Percentiles rank a stretch among this genome's conserved stretches.
Conservation (phyloP, 495 filamentous ascomycete genomes). For the Wilcoxina mikolae region DNA sequence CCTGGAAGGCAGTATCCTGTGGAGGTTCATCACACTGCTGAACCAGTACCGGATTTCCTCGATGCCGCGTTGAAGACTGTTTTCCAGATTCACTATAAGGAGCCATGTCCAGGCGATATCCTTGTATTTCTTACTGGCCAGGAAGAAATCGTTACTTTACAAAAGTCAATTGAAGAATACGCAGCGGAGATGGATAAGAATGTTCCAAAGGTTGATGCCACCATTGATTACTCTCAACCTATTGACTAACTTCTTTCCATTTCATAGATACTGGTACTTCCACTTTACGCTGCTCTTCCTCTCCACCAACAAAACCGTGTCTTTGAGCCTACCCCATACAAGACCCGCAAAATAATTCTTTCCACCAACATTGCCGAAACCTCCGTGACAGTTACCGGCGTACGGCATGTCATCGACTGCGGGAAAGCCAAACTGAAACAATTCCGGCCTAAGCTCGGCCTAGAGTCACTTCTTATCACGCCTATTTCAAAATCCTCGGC, state of each 20-base stretch:
- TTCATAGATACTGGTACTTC: slow-evolving; percentile 42
- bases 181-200: slow-evolving; percentile 51
- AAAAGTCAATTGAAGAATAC: slow-evolving; percentile 67
- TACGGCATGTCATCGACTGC: slow-evolving; percentile 80
- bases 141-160: slow-evolving; percentile 73
- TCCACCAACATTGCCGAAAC: slow-evolving; percentile 97
- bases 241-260: too few relatives aligned
- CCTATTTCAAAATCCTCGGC: slow-evolving; percentile 87
- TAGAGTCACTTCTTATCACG: slow-evolving; percentile 83
- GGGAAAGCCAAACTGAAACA: slow-evolving; percentile 92
- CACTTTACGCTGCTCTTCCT: slow-evolving; percentile 57
- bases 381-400: slow-evolving; percentile 87
- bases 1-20: slow-evolving; percentile 84
- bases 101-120: slow-evolving; percentile 85
- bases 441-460: slow-evolving; percentile 65
- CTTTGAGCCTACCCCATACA: slow-evolving; percentile 59
- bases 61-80: slow-evolving; percentile 67
- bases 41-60: slow-evolving; percentile 68
- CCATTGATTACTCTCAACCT: slow-evolving; percentile 36
- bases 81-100: slow-evolving; percentile 76
- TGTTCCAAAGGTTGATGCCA: slow-evolving; percentile 53
- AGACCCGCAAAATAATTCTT: slow-evolving; percentile 76
- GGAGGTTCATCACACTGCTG: slow-evolving; percentile 57
- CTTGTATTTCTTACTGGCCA: slow-evolving; percentile 88
- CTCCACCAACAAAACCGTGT: slow-evolving; percentile 70